Conservation (phyloP, 495 filamentous ascomycete species). For the Tuber microsphaerosporum region DNA sequence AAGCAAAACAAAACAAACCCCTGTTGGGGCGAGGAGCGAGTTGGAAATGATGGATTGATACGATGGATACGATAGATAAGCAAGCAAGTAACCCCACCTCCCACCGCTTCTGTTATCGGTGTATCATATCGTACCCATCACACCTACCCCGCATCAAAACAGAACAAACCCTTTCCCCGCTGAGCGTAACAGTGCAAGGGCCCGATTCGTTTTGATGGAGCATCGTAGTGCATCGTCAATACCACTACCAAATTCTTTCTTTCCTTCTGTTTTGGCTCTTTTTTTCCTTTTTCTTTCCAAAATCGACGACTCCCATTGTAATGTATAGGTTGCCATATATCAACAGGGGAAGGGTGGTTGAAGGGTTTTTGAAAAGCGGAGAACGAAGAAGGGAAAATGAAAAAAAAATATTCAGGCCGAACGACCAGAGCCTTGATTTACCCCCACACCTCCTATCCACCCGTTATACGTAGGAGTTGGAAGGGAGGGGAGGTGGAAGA, state of each 20-base stretch:
- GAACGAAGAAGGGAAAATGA: not conserved
- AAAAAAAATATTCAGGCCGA: not conserved
- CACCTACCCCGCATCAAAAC: not conserved
- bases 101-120: not conserved
- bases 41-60: not conserved
- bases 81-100: not conserved
- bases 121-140: not conserved
- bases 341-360: not conserved
- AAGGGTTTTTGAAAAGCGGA: not conserved
- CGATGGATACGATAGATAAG: not conserved
- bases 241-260: not conserved
- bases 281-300: not conserved
- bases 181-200: not conserved
- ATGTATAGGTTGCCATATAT: not conserved
- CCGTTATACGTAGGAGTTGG: not conserved
- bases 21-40: not conserved
- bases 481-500: not conserved
- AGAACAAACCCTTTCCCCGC: not conserved
- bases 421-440: not conserved
- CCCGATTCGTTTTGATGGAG: not conserved
- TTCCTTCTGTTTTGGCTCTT: not conserved
- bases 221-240: not conserved
- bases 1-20: not conserved
- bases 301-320: not conserved
- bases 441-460: not conserved